Percentiles rank a stretch among this genome's conserved stretches.
These are phyloP conservation scores for Setomelanomma holmii DNA, from an alignment of 2,329 filamentous ascomycete species.

Conservation along the genomic window DNA sequence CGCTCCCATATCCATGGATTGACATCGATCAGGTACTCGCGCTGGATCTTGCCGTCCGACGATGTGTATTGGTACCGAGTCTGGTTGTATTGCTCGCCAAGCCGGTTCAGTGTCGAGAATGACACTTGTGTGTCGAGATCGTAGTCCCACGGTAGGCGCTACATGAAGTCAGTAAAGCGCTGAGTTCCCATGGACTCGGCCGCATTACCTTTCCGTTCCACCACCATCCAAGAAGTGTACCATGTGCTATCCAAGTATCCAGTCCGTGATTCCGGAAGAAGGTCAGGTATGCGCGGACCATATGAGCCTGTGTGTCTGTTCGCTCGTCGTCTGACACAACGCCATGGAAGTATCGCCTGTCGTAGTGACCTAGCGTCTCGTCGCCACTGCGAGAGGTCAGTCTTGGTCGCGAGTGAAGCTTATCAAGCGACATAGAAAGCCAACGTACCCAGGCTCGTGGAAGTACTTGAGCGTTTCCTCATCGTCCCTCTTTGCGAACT, in stretches of 20 bases:
- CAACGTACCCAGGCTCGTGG: constrained; percentile 47
- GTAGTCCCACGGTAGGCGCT: constrained; percentile 83
- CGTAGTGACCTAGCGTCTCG: constrained; percentile 74
- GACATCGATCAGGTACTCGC: constrained; percentile 75
- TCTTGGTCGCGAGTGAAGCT: not conserved
- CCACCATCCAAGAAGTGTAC: constrained; percentile 86
- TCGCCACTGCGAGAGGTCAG: constrained; percentile 43
- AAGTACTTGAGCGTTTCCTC: constrained; percentile 46
- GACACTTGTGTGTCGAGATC: constrained; percentile 84
- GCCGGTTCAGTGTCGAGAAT: constrained; percentile 68
- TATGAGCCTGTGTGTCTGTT: constrained; percentile 69
- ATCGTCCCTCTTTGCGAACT: not conserved
- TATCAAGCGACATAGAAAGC: not conserved
- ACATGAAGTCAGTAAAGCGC: constrained; percentile 36
- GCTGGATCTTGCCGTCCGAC: constrained; percentile 47
- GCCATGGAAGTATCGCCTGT: constrained; percentile 72
- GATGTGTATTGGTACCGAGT: constrained; percentile 61
- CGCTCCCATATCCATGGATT: constrained; percentile 73
- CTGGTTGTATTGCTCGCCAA: constrained; percentile 72
- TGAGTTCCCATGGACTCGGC: not conserved
- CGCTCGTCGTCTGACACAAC: constrained; percentile 71
- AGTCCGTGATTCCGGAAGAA: constrained; percentile 69
- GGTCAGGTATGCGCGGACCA: constrained; percentile 76
- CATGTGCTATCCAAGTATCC: constrained; percentile 88
- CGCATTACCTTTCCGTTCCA: constrained; percentile 75